phyloP scores from a whole-genome alignment of 805 yeast genomes.

The Candida yuanshanica region DNA sequence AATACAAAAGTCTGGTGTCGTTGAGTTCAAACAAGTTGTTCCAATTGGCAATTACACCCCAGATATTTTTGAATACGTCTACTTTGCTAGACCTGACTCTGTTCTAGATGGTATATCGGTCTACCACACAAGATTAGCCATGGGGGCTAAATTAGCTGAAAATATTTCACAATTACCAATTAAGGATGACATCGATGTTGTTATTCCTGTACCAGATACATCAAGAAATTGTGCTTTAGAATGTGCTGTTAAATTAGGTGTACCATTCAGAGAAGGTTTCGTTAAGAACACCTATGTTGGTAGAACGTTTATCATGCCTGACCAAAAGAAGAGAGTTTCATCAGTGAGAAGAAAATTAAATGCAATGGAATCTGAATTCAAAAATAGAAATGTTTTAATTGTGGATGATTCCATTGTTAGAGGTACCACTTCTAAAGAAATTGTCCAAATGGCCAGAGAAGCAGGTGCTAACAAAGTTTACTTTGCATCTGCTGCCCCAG shows the following conservation, averaged over 20 bases:
- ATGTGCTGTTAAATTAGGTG: slow-evolving; percentile 72
- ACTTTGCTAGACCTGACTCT: slow-evolving; percentile 96
- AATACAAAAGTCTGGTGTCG: slow-evolving; percentile 70
- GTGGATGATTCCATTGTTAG: slow-evolving; percentile 97
- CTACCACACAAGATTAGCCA: slow-evolving; percentile 83
- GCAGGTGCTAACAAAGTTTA: slow-evolving; percentile 96
- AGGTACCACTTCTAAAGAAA: slow-evolving; percentile 96
- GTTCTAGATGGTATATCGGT: slow-evolving; percentile 96
- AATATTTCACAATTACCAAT: slow-evolving; percentile 49
- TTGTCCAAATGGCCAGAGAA: slow-evolving; percentile 96
- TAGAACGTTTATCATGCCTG: slow-evolving; percentile 97
- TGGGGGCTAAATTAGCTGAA: slow-evolving; percentile 87
- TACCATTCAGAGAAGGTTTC: slow-evolving; percentile 94
- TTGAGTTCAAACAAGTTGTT: slow-evolving; percentile 84
- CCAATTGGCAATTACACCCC: slow-evolving; percentile 79
- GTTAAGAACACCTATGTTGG: slow-evolving; percentile 97
- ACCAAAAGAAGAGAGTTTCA: slow-evolving; percentile 88
- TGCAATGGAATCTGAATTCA: slow-evolving; percentile 93
- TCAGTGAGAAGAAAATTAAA: slow-evolving; percentile 91
- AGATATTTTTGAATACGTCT: slow-evolving; percentile 94
- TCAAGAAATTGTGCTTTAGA: slow-evolving; percentile 94
- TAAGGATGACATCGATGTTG: slow-evolving; percentile 73
- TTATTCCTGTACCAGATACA: slow-evolving; percentile 97
- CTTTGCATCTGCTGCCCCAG: slow-evolving; percentile 96
- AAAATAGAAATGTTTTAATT: slow-evolving; percentile 74